Percentiles rank a stretch among this genome's conserved stretches.
phyloP scores from a whole-genome alignment of 768 basidiomycete genomes.

The Russula sp. region DNA sequence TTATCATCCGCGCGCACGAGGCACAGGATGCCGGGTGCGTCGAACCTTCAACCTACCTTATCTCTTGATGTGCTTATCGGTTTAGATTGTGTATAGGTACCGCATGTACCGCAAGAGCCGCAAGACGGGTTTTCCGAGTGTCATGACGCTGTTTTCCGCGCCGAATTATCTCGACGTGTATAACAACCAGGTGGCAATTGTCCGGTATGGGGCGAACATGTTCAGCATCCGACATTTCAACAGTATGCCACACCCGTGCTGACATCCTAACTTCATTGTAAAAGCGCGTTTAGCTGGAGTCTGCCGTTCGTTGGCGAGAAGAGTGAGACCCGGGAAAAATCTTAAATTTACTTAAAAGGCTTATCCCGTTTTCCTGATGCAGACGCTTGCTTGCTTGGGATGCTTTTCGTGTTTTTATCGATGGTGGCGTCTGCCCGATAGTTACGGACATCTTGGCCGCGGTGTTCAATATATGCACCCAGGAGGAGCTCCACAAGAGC shows the following conservation, averaged over 20 bases:
- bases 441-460: slow-evolving; percentile 99
- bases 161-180: slow-evolving; percentile 98
- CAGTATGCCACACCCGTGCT: slow-evolving; percentile 89
- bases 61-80: background rate
- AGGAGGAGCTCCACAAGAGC: slow-evolving; percentile 88
- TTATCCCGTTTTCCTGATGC: too few species aligned
- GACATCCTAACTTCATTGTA: slow-evolving; percentile 97
- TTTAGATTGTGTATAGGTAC: slow-evolving; percentile 45
- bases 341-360: too few species aligned
- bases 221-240: slow-evolving; percentile 99
- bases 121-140: slow-evolving; percentile 96
- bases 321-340: slow-evolving; percentile 73
- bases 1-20: slow-evolving; percentile 96
- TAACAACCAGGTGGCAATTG: slow-evolving; percentile 97
- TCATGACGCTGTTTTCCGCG: slow-evolving; percentile 99
- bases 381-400: too few species aligned
- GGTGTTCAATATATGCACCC: slow-evolving; percentile 93
- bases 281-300: slow-evolving; percentile 98
- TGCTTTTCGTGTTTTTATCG: too few species aligned
- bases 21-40: slow-evolving; percentile 89
- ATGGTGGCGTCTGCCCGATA: slow-evolving; percentile 27
- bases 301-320: slow-evolving; percentile 95
- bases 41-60: slow-evolving; percentile 30
- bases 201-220: slow-evolving; percentile 98
- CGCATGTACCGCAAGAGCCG: slow-evolving; percentile 99